A percentile compares a stretch with the other conserved stretches of the same genome.
phyloP scores from a whole-genome alignment of 2,329 filamentous ascomycete genomes.

The Verticillium dahliae region DNA sequence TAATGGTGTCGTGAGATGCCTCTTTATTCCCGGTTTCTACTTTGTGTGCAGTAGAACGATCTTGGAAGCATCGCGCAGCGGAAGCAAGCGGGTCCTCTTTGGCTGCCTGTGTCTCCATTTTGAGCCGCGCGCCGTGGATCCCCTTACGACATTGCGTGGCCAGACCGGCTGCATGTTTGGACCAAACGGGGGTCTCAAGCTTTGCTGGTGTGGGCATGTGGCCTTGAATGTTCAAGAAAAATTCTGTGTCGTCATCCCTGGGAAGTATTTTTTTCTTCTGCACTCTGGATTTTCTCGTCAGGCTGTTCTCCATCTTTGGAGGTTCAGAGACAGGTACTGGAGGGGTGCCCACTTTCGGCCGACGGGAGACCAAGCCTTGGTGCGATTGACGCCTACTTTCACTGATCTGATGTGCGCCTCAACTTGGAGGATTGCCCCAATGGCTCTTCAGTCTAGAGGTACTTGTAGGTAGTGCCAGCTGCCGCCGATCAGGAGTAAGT shows the following conservation, averaged over 20 bases:
- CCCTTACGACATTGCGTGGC: neutral
- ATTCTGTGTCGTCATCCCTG: neutral
- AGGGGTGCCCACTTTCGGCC: conserved; percentile 9
- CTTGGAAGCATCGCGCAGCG: conserved; percentile 1
- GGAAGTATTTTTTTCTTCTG: neutral
- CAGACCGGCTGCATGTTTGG: neutral
- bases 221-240: neutral
- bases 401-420: neutral
- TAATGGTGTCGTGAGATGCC: neutral
- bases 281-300: neutral
- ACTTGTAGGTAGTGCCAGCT: neutral
- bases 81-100: conserved; percentile 10
- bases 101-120: neutral
- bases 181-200: neutral
- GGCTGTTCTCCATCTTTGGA: neutral
- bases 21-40: neutral
- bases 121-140: neutral
- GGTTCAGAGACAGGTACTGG: neutral
- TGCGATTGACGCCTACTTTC: neutral
- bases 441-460: too few species aligned
- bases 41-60: neutral
- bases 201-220: neutral
- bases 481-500: neutral
- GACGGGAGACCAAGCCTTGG: conserved; percentile 10
- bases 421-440: neutral